Percentiles rank a stretch among this genome's conserved stretches.
These are phyloP conservation scores for Salicornia ramosissima DNA, from an alignment of 148 eudicot genomes.

Conservation along the genomic window DNA sequence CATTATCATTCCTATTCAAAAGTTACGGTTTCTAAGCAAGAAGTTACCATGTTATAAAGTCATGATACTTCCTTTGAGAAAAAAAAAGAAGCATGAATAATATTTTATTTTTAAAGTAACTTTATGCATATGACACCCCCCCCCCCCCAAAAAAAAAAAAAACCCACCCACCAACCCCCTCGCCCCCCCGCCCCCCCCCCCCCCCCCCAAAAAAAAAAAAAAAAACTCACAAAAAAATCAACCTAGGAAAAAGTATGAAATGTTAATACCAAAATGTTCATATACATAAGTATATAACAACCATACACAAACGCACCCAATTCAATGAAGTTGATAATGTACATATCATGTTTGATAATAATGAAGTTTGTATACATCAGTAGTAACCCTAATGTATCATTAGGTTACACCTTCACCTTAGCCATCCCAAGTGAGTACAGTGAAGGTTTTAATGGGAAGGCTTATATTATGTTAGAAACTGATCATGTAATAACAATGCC, in stretches of 20 bases:
- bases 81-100: neutral
- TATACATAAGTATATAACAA: slow-evolving; percentile 4
- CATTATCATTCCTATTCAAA: too few species aligned
- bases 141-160: too few species aligned
- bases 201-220: too few species aligned
- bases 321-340: slow-evolving; percentile 47
- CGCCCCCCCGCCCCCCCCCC: too few species aligned
- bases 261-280: slow-evolving; percentile 14
- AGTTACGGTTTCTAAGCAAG: too few species aligned
- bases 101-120: too few species aligned
- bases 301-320: too few species aligned
- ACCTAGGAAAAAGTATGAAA: slow-evolving; percentile 6
- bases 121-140: slow-evolving; percentile 17
- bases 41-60: too few species aligned
- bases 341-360: slow-evolving; percentile 30
- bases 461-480: slow-evolving; percentile 68
- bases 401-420: slow-evolving; percentile 56
- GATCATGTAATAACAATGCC: slow-evolving; percentile 40
- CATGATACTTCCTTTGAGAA: too few species aligned
- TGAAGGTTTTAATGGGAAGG: slow-evolving; percentile 61
- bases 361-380: slow-evolving; percentile 18
- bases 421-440: slow-evolving; percentile 56
- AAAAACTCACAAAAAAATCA: slow-evolving; percentile 17
- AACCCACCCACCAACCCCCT: slow-evolving; percentile 18
- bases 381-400: slow-evolving; percentile 42